Base-by-base conservation (phyloP, 768 basidiomycete species). In the Leccinum aurantiacum region DNA sequence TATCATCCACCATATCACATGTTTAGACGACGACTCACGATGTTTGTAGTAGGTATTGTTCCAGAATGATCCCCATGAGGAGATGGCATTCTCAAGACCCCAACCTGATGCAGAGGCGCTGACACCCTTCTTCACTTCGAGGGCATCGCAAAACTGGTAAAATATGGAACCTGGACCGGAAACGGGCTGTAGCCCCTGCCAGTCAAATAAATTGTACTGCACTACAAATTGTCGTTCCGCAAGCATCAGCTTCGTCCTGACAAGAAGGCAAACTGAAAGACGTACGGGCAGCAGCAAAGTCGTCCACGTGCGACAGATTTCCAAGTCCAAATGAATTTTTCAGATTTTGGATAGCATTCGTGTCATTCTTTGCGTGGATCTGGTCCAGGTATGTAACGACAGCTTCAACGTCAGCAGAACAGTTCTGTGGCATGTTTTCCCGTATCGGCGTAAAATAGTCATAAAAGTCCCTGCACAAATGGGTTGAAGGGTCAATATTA, bases 361-460 rank as follows among this genome's bases (percentile, higher is more conserved):
- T 57, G 60, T 85, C 75, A 1, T 76, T 76, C 4, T 74, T 74
- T 0, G 73, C 71, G 63, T 88, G 84, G 6, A 84, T 82, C 56
- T 78, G 54, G 66, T 90, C 89, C 41, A 90, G 74, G 63, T 88
- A 80, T 6, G 79, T 67, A 56, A 90, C 80, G 15, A 86, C 87
- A 5, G 80, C 80, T 69, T 88, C 75, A 31, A 90, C 80, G 65
- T 91, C 90, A 0, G 86, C 81, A 8, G 88, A 89, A 73, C 90
- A 91, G 70, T 91, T 91, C 62, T 64, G 63, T 2, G 88, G 85
- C 87, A 89, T 90, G 65, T 83, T 75, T 63, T 82, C 76, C 15
- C 83, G 83, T 63, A 88, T 82, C 13, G 88, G 88, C 60, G 89
- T 88, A 70, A 88, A 90, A 66, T 90, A 91, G 62, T 76, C 77